A percentile compares a stretch with the other conserved stretches of the same genome.
These are phyloP conservation scores for Nemania sp. DNA, from an alignment of 2,329 filamentous ascomycete species.

Conservation along the genomic window DNA sequence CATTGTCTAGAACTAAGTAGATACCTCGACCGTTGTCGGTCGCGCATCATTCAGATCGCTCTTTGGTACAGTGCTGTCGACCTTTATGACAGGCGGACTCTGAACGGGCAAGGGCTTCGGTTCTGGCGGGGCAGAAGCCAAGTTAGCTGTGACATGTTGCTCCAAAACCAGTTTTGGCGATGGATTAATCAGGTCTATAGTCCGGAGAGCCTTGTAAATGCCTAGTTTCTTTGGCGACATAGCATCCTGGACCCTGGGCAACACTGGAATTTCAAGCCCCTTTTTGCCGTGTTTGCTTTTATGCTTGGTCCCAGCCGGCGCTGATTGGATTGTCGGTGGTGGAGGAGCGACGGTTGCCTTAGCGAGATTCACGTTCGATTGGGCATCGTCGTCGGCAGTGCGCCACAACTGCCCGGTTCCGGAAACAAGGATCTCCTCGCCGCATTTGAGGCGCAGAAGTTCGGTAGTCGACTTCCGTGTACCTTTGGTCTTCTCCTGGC, in stretches of 20 bases:
- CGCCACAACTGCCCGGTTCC: slow-evolving; percentile 54
- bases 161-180: slow-evolving; percentile 40
- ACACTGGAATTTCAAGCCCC: neutral
- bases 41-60: slow-evolving; percentile 7
- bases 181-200: slow-evolving; percentile 37
- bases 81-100: neutral
- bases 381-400: neutral
- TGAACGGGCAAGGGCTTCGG: neutral
- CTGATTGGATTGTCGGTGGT: neutral
- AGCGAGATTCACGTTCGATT: neutral
- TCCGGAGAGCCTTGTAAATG: slow-evolving; percentile 35
- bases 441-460: slow-evolving; percentile 57
- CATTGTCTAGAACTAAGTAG: slow-evolving; percentile 7
- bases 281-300: slow-evolving; percentile 21
- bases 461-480: slow-evolving; percentile 51
- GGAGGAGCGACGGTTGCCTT: neutral
- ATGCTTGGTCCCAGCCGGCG: neutral
- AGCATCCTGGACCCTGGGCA: slow-evolving; percentile 34
- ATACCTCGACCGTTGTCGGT: slow-evolving; percentile 25
- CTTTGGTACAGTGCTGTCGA: neutral
- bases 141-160: slow-evolving; percentile 5
- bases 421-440: slow-evolving; percentile 58
- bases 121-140: neutral
- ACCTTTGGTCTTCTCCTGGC: slow-evolving; percentile 12
- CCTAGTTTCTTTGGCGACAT: slow-evolving; percentile 35